Base-by-base conservation (phyloP, 345 rosid genomes). In the Rhizophora mangle region DNA sequence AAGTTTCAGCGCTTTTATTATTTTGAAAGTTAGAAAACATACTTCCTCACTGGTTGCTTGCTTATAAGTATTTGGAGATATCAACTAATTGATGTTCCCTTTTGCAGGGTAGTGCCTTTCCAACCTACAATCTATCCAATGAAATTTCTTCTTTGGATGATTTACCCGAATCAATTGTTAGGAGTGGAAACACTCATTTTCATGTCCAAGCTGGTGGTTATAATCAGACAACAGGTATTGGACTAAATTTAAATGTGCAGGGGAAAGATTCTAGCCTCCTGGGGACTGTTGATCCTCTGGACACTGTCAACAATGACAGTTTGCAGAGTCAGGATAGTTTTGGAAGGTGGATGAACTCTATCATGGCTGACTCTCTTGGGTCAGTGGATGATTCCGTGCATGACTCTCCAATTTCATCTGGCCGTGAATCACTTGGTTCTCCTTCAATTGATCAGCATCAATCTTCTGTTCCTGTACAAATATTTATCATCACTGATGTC, bases 271-370 rank as follows among this genome's bases (percentile, higher is more conserved):
- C 79, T 72, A 62, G 9, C 60, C 60, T 71, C 32, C 67, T 67
- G 24, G 77, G 74, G 26, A 55, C 69, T 67, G 77, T 78, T 80
- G 85, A 82, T 70, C 62, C 87, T 6, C 52, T 76, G 75, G 85
- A 83, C 74, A 70, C 71, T 78, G 74, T 79, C 76, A 79, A 71
- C 26, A 70, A 84, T 77, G 85, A 77, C 52, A 85, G 87, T 80
- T 76, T 86, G 71, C 88, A 84, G 73, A 90, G 84, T 78, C 92
- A 88, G 77, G 99, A 87, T 73, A 95, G 91, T 83, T 87, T 90
- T 77, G 91, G 96, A 70, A 83, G 74, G 79, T 95, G 98, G 99
- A 83, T 92, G 76, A 78, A 84, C 79, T 76, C 62, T 55, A 69
- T 89, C 58, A 76, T 87, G 62, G 70, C 82, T 6, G 86, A 85